phyloP scores from a whole-genome alignment of 148 eudicot genomes.

The Selenicereus undatus region DNA sequence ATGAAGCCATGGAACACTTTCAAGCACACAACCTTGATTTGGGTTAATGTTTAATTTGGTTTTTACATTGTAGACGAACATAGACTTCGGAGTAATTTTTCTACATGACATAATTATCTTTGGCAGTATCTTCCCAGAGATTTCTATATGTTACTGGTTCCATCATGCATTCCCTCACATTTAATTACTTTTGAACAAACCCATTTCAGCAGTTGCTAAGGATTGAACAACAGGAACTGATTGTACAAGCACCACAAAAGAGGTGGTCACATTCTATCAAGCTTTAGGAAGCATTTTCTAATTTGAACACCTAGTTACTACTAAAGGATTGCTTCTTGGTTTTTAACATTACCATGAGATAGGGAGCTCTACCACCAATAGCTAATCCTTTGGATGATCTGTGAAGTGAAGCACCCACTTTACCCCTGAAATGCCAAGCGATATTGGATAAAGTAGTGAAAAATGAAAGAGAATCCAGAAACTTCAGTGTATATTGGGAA shows the following conservation, averaged over 20 bases:
- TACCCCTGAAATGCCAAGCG: conserved; percentile 47
- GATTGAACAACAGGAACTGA: not conserved
- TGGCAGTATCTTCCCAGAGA: not conserved
- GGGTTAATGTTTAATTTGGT: not conserved
- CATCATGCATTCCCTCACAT: not conserved
- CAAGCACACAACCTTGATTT: not conserved
- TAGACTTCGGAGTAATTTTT: not conserved
- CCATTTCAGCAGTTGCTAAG: not conserved
- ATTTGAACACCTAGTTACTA: not conserved
- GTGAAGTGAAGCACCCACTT: conserved; percentile 68
- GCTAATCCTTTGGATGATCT: conserved; percentile 46
- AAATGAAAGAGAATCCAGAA: not conserved
- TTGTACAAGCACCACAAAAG: not conserved
- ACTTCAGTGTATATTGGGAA: not conserved
- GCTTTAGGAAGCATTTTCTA: not conserved
- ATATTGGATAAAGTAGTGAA: not conserved
- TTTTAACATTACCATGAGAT: conserved; percentile 43
- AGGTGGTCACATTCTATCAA: not conserved
- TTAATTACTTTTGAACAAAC: not conserved
- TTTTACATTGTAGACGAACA: not conserved
- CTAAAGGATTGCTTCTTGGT: not conserved
- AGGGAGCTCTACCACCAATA: conserved; percentile 75
- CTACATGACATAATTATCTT: too few species aligned
- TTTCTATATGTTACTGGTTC: not conserved
- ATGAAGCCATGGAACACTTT: not conserved